These are phyloP conservation scores for Acorus calamus DNA, from an alignment of 106 monocot species.

Conservation along the genomic window DNA sequence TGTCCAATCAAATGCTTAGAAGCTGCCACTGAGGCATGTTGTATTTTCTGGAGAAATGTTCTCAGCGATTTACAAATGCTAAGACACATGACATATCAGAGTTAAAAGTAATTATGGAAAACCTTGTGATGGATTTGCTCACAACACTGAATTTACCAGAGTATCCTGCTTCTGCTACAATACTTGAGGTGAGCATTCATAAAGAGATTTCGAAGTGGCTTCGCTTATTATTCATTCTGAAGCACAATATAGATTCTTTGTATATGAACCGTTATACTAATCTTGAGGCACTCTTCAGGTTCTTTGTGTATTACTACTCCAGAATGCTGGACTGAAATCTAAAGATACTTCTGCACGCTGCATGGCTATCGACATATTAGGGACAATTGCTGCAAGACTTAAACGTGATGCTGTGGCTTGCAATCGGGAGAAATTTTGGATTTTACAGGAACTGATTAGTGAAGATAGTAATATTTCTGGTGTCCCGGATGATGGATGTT, in stretches of 20 bases:
- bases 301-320: constrained; percentile 84
- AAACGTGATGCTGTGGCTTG: constrained; percentile 71
- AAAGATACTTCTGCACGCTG: constrained; percentile 83
- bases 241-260: constrained; percentile 4
- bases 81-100: constrained; percentile 83
- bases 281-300: constrained; percentile 34
- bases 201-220: background rate
- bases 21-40: constrained; percentile 62
- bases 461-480: constrained; percentile 13
- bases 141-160: constrained; percentile 91
- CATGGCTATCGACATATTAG: constrained; percentile 87
- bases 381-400: constrained; percentile 73
- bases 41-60: constrained; percentile 84
- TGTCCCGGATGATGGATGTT: constrained; percentile 40
- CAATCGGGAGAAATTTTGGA: constrained; percentile 63
- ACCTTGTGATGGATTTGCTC: constrained; percentile 78
- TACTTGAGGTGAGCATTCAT: constrained; percentile 69
- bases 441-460: constrained; percentile 44
- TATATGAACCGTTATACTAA: too few species aligned
- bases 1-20: constrained; percentile 55
- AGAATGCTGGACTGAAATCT: constrained; percentile 90
- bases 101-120: constrained; percentile 75
- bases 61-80: constrained; percentile 66
- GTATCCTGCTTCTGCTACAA: constrained; percentile 84
- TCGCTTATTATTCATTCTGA: background rate